Percentiles rank a stretch among this genome's conserved stretches.
phyloP scores from a whole-genome alignment of 2,329 filamentous ascomycete species.

The Epichloe gansuensis region DNA sequence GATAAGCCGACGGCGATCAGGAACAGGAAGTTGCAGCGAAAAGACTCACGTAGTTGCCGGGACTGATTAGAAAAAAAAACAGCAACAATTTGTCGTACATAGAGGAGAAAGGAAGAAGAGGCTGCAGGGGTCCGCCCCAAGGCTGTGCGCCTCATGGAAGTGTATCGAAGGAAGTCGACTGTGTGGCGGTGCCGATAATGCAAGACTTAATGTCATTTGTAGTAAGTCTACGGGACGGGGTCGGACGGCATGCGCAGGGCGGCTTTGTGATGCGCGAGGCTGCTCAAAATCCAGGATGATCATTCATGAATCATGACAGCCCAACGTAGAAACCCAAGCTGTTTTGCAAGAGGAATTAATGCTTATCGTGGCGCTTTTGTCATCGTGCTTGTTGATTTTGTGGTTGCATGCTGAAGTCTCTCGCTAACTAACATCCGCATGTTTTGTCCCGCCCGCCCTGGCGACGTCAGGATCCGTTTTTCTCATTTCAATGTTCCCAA shows the following conservation, averaged over 20 bases:
- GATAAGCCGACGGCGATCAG: background rate
- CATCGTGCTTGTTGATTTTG: background rate
- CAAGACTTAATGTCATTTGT: background rate
- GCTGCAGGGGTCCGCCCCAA: constrained; percentile 18
- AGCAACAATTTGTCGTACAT: background rate
- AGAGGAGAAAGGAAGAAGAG: constrained; percentile 8
- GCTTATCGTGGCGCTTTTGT: background rate
- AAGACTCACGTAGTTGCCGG: background rate
- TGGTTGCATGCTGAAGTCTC: background rate
- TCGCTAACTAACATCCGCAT: constrained; percentile 2
- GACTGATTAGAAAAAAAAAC: background rate
- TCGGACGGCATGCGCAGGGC: background rate
- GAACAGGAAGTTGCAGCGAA: background rate
- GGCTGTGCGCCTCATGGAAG: constrained; percentile 30
- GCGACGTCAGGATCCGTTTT: constrained; percentile 2
- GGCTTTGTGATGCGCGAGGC: background rate
- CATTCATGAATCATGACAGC: background rate
- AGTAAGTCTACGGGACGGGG: background rate
- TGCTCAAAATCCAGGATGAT: background rate
- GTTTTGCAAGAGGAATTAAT: too few species aligned
- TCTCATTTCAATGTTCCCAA: background rate
- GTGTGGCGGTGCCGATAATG: constrained; percentile 23
- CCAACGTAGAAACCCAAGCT: background rate
- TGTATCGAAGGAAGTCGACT: constrained; percentile 29
- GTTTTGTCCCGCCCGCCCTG: background rate